Evolutionary conservation across 352 stramenopile genomes (phyloP), one percentile per base, ranked within the genome.

Genomic region (Lagenidium sp.): DNA sequence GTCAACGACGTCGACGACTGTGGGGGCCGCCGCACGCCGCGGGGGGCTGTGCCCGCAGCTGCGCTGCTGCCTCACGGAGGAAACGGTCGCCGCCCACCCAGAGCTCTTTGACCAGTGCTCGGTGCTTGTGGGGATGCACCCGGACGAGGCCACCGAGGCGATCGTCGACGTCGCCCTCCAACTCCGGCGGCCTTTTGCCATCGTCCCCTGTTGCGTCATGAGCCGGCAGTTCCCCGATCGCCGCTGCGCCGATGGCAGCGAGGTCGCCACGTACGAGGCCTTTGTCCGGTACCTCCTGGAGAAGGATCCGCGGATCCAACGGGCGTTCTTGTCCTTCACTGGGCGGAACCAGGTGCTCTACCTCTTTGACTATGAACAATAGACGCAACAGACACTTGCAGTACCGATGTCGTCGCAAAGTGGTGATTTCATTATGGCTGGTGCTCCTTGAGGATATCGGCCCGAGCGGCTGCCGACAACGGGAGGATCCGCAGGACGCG

Each of bases 171-270:
- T 82, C 21, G 92, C 92, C 16, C 57, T 98, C 18, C 36, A 58
- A 11, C 76, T 92, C 38, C 34, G 60, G 8, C 97, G 97, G 44
- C 85, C 92, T 0, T 98, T 98, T 65, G 90, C 95, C 4, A 80
- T 98, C 37, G 92, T 98, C 26, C 95, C 95, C 16, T 98, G 95
- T 44, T 98, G 94, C 50, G 93, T 98, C 23, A 98, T 98, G 75
- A 96, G 85, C 34, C 83, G 76, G 1, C 59, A 95, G 39, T 98
- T 98, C 63, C 87, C 85, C 0, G 45, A 81, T 37, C 82, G 76
- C 7, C 50, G 50, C 25, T 79, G 65, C 35, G 58, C 43, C 21
- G 68, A 86, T 49, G 75, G 72, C 16, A 82, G 57, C 18, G 50
- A 54, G 12, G 82, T 96, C 6, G 71, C 76, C 20, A 90, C 65